Conservation (phyloP, 2,329 filamentous ascomycete species). For the Trichophyton verrucosum region DNA sequence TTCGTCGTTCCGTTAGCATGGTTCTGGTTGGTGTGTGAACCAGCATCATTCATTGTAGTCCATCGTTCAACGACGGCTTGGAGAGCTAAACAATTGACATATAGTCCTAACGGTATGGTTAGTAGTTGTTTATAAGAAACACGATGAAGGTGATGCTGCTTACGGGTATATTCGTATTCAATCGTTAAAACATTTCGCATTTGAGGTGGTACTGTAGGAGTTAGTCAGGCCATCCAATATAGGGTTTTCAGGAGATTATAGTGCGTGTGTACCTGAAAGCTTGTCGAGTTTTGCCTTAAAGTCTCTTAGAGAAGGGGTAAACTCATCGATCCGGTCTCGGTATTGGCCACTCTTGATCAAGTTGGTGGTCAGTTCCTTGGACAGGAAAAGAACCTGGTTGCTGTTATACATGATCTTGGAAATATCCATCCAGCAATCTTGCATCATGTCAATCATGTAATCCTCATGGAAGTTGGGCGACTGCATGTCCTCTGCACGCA, state of each 20-base stretch:
- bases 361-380: constrained; percentile 73
- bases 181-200: constrained; percentile 72
- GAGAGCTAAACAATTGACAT: constrained; percentile 84
- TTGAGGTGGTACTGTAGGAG: constrained; percentile 38
- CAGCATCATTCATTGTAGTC: constrained; percentile 50
- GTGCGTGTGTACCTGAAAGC: constrained; percentile 36
- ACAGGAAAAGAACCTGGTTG: constrained; percentile 79
- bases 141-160: constrained; percentile 14
- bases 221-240: not conserved
- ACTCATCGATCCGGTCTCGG: constrained; percentile 64
- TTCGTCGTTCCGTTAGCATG: constrained; percentile 15
- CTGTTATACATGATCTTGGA: constrained; percentile 84
- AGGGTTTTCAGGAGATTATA: not conserved
- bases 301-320: constrained; percentile 61
- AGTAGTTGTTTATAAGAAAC: constrained; percentile 2
- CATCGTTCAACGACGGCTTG: constrained; percentile 92
- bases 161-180: constrained; percentile 88
- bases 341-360: constrained; percentile 82
- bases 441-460: constrained; percentile 43
- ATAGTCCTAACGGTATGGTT: constrained; percentile 40
- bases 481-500: constrained; percentile 16
- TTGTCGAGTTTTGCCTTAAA: constrained; percentile 76
- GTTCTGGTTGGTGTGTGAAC: constrained; percentile 17
- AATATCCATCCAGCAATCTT: constrained; percentile 87
- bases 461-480: constrained; percentile 17